These are phyloP conservation scores for Populus hybrid DNA, from an alignment of 441 rosid genomes.

Conservation along the genomic window DNA sequence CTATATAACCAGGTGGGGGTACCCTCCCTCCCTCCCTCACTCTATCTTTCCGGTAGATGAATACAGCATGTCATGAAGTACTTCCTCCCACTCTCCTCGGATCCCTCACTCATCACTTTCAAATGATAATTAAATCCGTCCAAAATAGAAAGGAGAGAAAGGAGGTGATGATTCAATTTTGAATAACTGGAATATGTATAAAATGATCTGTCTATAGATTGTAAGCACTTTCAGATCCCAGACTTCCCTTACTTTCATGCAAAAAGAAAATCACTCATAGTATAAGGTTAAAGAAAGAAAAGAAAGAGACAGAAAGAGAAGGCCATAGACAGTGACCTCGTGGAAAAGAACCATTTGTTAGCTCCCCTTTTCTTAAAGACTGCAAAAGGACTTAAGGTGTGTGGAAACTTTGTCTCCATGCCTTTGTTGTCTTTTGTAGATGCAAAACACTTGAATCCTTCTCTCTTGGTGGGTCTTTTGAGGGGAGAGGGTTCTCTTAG, in stretches of 20 bases:
- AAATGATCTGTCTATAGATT: conserved; percentile 9
- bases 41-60: conserved; percentile 4
- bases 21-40: not conserved
- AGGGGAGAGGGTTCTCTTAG: not conserved
- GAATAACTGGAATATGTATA: not conserved
- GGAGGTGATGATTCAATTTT: conserved; percentile 11
- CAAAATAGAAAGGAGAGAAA: conserved; percentile 6
- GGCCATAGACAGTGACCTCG: conserved; percentile 24
- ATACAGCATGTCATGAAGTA: conserved; percentile 27
- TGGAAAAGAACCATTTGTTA: conserved; percentile 30
- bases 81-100: conserved; percentile 34
- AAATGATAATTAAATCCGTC: conserved; percentile 30
- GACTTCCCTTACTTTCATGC: conserved; percentile 63
- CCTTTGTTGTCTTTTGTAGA: conserved; percentile 36
- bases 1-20: not conserved
- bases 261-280: conserved; percentile 4
- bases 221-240: conserved; percentile 32
- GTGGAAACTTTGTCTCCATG: conserved; percentile 54
- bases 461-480: conserved; percentile 26
- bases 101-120: conserved; percentile 54
- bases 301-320: not conserved
- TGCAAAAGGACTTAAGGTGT: conserved; percentile 35
- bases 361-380: conserved; percentile 46
- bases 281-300: not conserved
- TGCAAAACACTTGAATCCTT: conserved; percentile 24